Evolutionary conservation across 2,329 filamentous ascomycete genomes (phyloP).

Genomic region (Monosporascus sp.): DNA sequence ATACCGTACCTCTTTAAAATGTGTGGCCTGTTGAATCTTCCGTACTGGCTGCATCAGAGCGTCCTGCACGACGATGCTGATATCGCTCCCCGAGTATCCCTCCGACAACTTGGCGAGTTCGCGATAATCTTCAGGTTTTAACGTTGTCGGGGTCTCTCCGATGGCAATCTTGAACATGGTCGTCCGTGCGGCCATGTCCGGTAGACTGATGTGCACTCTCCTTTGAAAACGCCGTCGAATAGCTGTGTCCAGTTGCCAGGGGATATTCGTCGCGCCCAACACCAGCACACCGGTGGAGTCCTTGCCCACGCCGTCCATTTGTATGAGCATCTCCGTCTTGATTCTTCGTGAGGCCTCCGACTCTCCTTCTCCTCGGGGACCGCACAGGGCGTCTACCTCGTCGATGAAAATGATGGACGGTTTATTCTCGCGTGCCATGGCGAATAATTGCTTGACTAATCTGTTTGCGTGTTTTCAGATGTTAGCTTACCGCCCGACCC

Average conservation of each 20-base stretch:
- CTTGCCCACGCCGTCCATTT: constrained; percentile 98
- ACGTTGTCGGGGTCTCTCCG: constrained; percentile 84
- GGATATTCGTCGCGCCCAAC: constrained; percentile 94
- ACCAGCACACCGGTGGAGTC: constrained; percentile 93
- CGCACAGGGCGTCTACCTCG: constrained; percentile 94
- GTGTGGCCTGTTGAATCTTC: constrained; percentile 94
- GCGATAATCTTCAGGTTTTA: constrained; percentile 73
- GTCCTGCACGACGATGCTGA: constrained; percentile 90
- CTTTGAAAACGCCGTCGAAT: constrained; percentile 95
- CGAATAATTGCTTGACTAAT: constrained; percentile 93
- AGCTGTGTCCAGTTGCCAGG: constrained; percentile 95
- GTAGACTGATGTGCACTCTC: constrained; percentile 90
- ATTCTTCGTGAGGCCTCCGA: constrained; percentile 95
- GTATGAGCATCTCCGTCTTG: constrained; percentile 96
- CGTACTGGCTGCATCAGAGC: constrained; percentile 96
- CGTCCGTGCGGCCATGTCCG: constrained; percentile 79
- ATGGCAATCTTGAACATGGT: constrained; percentile 94
- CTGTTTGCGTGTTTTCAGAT: constrained; percentile 37
- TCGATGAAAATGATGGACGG: constrained; percentile 99
- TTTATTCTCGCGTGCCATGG: constrained; percentile 96
- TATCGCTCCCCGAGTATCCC: constrained; percentile 94
- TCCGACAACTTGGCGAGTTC: constrained; percentile 78
- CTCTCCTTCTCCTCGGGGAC: constrained; percentile 88
- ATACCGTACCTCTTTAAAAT: constrained; percentile 79
- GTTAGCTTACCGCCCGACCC: constrained; percentile 16